Evolutionary conservation across 257 asterid genomes (phyloP).

Genomic region (Nicotiana benthamiana): DNA sequence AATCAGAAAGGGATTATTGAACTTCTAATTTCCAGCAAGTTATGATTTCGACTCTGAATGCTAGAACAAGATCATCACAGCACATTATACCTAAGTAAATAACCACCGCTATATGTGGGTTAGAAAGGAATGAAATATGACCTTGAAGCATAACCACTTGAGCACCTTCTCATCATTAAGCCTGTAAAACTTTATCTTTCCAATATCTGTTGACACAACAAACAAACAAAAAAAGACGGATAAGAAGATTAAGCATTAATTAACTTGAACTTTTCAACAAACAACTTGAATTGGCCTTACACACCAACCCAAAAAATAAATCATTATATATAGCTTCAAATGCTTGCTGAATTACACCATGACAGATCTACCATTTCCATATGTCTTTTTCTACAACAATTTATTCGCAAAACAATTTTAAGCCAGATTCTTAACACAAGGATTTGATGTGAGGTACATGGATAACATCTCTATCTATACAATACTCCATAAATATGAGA

Average conservation of each 20-base stretch:
- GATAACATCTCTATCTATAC: not conserved
- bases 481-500: not conserved
- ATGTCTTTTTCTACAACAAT: not conserved
- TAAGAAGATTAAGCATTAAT: not conserved
- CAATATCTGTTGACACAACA: slow-evolving; percentile 48
- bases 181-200: slow-evolving; percentile 73
- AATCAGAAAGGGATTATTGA: not conserved
- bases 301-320: not conserved
- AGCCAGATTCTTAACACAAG: not conserved
- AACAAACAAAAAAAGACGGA: slow-evolving; percentile 5
- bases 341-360: not conserved
- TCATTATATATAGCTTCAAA: not conserved
- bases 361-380: not conserved
- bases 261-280: not conserved
- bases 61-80: not conserved
- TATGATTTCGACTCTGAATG: not conserved
- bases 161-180: slow-evolving; percentile 81
- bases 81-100: not conserved
- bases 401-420: not conserved
- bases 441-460: not conserved
- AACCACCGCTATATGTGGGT: not conserved
- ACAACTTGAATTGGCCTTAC: not conserved
- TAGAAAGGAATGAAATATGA: slow-evolving; percentile 8
- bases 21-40: not conserved
- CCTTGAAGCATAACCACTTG: slow-evolving; percentile 85